These are phyloP conservation scores for Filosporella fistucella DNA, from an alignment of 495 filamentous ascomycete genomes.

Conservation along the genomic window DNA sequence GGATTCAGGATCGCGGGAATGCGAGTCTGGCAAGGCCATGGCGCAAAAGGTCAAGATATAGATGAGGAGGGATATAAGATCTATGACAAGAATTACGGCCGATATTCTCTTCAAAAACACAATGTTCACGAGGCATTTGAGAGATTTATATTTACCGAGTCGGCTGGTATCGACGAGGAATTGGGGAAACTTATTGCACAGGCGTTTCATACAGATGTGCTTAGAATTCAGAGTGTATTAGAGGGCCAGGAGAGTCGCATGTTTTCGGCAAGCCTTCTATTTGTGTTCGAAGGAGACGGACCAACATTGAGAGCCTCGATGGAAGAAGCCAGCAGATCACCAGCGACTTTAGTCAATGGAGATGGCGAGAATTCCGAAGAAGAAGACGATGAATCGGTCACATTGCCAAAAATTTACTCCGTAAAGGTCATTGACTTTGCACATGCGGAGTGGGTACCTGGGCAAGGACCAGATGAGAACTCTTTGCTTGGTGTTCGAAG, in stretches of 20 bases:
- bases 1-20: conserved; percentile 92
- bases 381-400: conserved; percentile 61
- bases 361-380: conserved; percentile 31
- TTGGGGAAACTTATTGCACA: conserved; percentile 51
- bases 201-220: conserved; percentile 63
- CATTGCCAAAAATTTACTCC: conserved; percentile 67
- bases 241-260: conserved; percentile 75
- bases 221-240: conserved; percentile 19
- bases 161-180: conserved; percentile 50
- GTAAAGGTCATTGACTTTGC: conserved; percentile 97
- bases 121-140: conserved; percentile 73
- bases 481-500: conserved; percentile 69
- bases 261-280: conserved; percentile 86
- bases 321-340: conserved; percentile 45
- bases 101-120: conserved; percentile 56
- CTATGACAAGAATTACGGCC: conserved; percentile 87
- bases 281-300: conserved; percentile 89
- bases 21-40: conserved; percentile 76
- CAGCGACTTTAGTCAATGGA: conserved; percentile 19
- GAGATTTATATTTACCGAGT: conserved; percentile 65
- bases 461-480: conserved; percentile 86
- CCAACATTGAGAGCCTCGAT: conserved; percentile 62
- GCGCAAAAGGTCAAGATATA: conserved; percentile 19
- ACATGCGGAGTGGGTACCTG: conserved; percentile 83
- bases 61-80: conserved; percentile 59